Base-by-base conservation (phyloP, 1,139 yeast genomes). In the Suhomyces wounanorum region DNA sequence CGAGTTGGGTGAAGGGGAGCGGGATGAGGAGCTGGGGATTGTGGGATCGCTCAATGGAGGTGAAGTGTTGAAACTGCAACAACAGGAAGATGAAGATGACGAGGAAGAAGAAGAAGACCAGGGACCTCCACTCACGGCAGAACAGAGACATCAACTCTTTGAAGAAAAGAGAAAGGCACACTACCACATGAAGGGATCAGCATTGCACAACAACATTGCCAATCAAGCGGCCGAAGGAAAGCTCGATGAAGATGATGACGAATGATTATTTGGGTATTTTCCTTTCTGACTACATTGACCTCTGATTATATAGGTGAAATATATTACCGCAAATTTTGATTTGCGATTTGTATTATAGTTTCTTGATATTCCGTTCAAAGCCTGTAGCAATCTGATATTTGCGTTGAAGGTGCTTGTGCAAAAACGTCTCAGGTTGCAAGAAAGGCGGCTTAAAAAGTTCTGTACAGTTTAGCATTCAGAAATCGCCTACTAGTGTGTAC, bases 151-250 rank as follows among this genome's bases (percentile, higher is more conserved):
- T 63, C 75, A 69, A 55, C 68, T 77, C 51, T 90, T 90, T 61
- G 96, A 88, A 63, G 87, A 85, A 59, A 75, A 82, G 79, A 80
- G 96, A 59, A 88, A 87, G 63, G 72, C 80, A 48, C 96, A 89
- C 66, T 89, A 89, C 65, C 88, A 85, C 60, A 70, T 85, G 73
- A 87, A 85, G 63, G 94, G 78, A 1, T 61, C 78, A 44, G 83
- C 81, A 1, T 78, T 85, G 59, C 69, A 69, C 45, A 68, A 68
- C 17, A 68, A 69, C 47, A 52, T 71, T 25, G 67, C 59, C 21
- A 59, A 68, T 25, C 57, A 69, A 13, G 77, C 72, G 46, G 74
- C 67, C 18, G 44, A 33, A 33, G 37, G 31, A n/a, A 23, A 30
- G 3, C 16, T 33, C 45, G 43, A 50, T 7, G 52, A 51, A 10